A percentile compares a stretch with the other conserved stretches of the same genome.
Conservation (phyloP, 208 protist species). For the Tetramitus jugosus region DNA sequence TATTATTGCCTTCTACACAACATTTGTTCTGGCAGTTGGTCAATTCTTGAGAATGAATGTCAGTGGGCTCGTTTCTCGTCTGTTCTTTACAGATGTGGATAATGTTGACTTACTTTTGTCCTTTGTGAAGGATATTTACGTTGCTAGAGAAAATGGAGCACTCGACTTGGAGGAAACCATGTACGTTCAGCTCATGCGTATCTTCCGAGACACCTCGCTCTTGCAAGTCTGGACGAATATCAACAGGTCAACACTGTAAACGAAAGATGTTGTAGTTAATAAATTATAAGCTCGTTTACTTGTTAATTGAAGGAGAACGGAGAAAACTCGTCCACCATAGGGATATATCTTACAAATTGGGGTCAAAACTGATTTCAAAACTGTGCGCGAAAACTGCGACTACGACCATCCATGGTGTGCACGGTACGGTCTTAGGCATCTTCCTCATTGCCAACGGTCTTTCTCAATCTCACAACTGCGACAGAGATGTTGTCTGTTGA, state of each 20-base stretch:
- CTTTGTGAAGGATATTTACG: conserved; percentile 6
- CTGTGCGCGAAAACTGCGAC: too few relatives aligned
- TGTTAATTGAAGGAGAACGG: too few relatives aligned
- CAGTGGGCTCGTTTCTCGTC: background rate
- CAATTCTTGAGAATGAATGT: background rate
- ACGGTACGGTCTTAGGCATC: too few relatives aligned
- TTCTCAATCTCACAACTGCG: conserved; percentile 42
- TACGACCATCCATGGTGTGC: too few relatives aligned
- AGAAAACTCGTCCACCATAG: too few relatives aligned
- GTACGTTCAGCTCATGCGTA: background rate
- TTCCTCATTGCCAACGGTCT: too few relatives aligned
- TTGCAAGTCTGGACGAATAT: conserved; percentile 2
- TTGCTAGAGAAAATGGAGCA: background rate
- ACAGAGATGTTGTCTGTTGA: conserved; percentile 54
- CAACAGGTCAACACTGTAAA: background rate
- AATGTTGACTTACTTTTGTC: background rate
- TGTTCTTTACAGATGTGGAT: conserved; percentile 12
- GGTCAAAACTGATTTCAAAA: too few relatives aligned
- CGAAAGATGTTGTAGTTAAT: too few relatives aligned
- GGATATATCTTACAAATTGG: too few relatives aligned
- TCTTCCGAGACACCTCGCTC: background rate
- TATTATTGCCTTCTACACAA: conserved; percentile 18
- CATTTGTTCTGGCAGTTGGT: background rate
- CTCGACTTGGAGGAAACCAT: conserved; percentile 9
- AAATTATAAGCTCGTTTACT: too few relatives aligned